Evolutionary conservation across 305 asterid genomes (phyloP).

Genomic region (Salvia sclarea): DNA sequence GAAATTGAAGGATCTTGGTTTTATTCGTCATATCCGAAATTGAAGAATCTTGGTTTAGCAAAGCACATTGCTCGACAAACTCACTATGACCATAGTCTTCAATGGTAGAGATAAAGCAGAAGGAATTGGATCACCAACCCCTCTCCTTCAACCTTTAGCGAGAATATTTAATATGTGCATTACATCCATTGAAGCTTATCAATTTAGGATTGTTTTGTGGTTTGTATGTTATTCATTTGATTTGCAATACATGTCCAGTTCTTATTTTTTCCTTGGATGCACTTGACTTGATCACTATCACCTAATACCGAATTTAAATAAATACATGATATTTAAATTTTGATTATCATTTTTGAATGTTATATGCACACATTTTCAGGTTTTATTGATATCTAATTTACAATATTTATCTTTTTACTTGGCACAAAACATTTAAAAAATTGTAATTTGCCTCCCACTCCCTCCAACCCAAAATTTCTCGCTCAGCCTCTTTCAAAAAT

Average conservation of each 20-base stretch:
- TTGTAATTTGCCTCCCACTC: background rate
- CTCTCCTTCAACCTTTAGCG: background rate
- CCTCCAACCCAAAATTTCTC: background rate
- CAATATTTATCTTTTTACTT: background rate
- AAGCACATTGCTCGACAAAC: background rate
- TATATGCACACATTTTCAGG: background rate
- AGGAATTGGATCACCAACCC: background rate
- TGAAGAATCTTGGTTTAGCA: background rate
- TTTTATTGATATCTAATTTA: background rate
- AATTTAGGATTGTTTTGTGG: background rate
- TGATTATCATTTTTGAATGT: background rate
- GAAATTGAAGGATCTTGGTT: constrained; percentile 1
- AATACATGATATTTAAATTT: background rate
- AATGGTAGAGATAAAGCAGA: background rate
- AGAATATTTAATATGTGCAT: background rate
- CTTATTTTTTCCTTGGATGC: too few species aligned
- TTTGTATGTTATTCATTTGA: background rate
- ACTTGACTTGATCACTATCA: background rate
- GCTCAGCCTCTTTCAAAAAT: background rate
- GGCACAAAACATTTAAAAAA: too few species aligned
- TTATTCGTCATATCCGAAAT: background rate
- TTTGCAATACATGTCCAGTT: background rate
- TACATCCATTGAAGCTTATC: background rate
- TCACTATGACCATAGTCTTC: background rate
- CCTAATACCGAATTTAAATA: background rate